Base-by-base conservation (phyloP, 306 rosid species). In the Lupinus albus region DNA sequence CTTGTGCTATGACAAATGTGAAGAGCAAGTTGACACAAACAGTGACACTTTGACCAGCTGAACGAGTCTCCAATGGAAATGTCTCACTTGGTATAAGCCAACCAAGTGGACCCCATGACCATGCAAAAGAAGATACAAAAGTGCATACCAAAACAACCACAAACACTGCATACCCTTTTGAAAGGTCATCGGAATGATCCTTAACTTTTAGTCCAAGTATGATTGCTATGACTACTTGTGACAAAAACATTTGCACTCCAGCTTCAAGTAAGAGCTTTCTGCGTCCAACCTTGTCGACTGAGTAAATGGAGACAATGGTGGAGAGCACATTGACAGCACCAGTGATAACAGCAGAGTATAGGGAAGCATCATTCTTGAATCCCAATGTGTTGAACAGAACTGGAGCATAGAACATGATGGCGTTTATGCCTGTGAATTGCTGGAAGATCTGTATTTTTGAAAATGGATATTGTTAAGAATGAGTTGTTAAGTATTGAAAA, bases 51-150 rank as follows among this genome's bases (percentile, higher is more conserved):
- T 89, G 97, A 0, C 98, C 98, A 0, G 94, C 97, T 0, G 98
- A 93, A 0, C 98, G 89, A 6, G 90, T 86, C 73, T 90, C 98
- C 7, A 93, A 35, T 0, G 95, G 95, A 63, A 89, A 93, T 1
- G 86, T 93, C 76, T 93, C 98, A 17, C 93, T 82, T 0, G 98
- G 97, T 4, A 93, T 87, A 10, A 88, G 63, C 97, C 98, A 93
- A 0, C 94, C 98, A 0, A 93, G 84, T 0, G 98, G 98, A 1
- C 97, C 98, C 95, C 96, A 87, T 1, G 98, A 93, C 98, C 98
- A 93, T 0, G 98, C 98, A 17, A 93, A 93, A 0, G 96, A 25
- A 0, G 98, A 79, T 17, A 89, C 98, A 3, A 80, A 93, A 8
- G 84, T 84, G 80, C 98, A 93, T 0, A 88, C 73, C 94, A 93